Evolutionary conservation across 2,329 filamentous ascomycete species (phyloP), one percentile per base, ranked within the genome.

Genomic region (Aspergillus sp.): DNA sequence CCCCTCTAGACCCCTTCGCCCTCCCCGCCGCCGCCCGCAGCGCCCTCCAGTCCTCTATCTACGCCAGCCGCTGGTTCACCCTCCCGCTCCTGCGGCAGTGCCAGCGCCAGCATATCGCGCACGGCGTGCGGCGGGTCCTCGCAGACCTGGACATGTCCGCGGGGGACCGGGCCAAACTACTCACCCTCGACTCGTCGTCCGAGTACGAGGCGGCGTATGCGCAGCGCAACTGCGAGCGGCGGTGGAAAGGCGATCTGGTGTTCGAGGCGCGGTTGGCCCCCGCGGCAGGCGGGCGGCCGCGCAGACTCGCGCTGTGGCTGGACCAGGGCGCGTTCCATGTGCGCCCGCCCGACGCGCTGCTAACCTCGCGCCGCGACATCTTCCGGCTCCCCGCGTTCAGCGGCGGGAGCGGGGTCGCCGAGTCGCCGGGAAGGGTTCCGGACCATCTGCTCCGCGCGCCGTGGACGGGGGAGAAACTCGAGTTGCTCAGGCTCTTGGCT

Each of bases 31-130:
- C 44, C 22, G 43, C 61, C 25, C 46, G 58, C 11, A 41, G 47
- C 8, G 31, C 44, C 4, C 45, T 67, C 12, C 63, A 66, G 37
- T 51, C 45, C 5, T 35, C 37, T 4, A 51, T 66, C 6, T 45
- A 66, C 7, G 36, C 44, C 8, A 63, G 57, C 36, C 51, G 53
- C 15, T 67, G 64, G 64, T 64, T 57, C 34, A 66, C 57, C 0
- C 31, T 60, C 8, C 34, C 46, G 1, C 39, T 66, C 14, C 47
- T 64, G 17, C 53, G 61, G 15, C 50, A 47, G 29, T 65, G 62
- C 39, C 60, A 64, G 33, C 41, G 44, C 7, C 53, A 61, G 22
- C 61, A 61, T 29, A 39, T 64, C 17, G 43, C 48, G 11, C 57
- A 61, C 35, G 48, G 49, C 1, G 43, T 63, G 13, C 42, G 40